A percentile compares a stretch with the other conserved stretches of the same genome.
Conservation (phyloP, 129 eudicot genomes). For the Chrysanthemum makinoi region DNA sequence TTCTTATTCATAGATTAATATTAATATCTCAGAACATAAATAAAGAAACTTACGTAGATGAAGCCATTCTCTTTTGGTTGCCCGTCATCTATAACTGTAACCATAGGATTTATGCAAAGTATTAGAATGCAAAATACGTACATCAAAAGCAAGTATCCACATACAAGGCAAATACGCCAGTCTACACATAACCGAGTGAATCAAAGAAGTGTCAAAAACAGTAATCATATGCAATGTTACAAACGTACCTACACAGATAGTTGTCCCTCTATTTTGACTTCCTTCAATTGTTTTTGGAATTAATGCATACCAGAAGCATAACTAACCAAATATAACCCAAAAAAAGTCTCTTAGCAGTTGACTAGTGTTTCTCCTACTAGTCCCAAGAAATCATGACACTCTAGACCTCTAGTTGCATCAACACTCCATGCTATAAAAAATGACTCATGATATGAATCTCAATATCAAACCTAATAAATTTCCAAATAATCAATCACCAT, state of each 20-base stretch:
- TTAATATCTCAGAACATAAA: too few species aligned
- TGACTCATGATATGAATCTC: neutral
- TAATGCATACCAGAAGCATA: neutral
- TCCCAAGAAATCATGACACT: slow-evolving; percentile 3
- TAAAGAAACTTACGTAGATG: slow-evolving; percentile 73
- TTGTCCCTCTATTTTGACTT: neutral
- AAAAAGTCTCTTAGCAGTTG: slow-evolving; percentile 9
- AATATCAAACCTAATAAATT: neutral
- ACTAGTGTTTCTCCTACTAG: slow-evolving; percentile 1
- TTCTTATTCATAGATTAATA: too few species aligned
- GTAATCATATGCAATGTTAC: neutral
- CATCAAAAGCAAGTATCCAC: slow-evolving; percentile 12
- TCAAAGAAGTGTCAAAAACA: slow-evolving; percentile 17
- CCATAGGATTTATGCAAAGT: slow-evolving; percentile 23
- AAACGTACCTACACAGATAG: neutral
- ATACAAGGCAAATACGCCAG: neutral
- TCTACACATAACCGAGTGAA: neutral
- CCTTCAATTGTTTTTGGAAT: neutral
- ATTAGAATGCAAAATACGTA: slow-evolving; percentile 16
- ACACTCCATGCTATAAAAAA: slow-evolving; percentile 16
- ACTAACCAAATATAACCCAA: neutral
- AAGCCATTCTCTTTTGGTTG: slow-evolving; percentile 88
- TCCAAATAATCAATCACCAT: slow-evolving; percentile 8
- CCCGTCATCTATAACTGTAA: slow-evolving; percentile 80
- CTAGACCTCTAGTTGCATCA: slow-evolving; percentile 9